phyloP scores from a whole-genome alignment of 1,139 yeast genomes.

The Scheffersomyces titani region DNA sequence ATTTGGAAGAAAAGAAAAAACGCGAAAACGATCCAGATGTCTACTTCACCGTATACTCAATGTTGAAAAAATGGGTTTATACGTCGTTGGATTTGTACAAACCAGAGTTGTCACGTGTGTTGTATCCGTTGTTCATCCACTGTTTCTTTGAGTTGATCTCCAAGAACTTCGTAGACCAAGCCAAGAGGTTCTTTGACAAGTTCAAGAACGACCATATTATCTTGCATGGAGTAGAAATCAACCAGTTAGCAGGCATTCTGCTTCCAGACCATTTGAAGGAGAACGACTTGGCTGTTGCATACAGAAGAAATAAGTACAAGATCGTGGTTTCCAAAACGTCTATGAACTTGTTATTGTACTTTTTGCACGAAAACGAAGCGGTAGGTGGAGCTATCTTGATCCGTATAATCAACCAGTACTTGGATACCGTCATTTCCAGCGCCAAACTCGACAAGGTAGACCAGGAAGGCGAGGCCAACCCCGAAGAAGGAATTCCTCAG shows the following conservation, averaged over 20 bases:
- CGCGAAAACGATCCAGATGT: slow-evolving; percentile 63
- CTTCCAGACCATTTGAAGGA: slow-evolving; percentile 80
- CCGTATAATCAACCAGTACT: slow-evolving; percentile 80
- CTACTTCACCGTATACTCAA: slow-evolving; percentile 74
- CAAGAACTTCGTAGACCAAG: slow-evolving; percentile 59
- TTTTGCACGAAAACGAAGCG: slow-evolving; percentile 88
- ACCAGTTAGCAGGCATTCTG: slow-evolving; percentile 69
- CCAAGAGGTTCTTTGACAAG: slow-evolving; percentile 74
- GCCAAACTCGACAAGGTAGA: slow-evolving; percentile 44
- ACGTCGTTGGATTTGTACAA: slow-evolving; percentile 88
- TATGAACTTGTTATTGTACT: slow-evolving; percentile 78
- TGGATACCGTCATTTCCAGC: slow-evolving; percentile 63
- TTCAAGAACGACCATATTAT: slow-evolving; percentile 74
- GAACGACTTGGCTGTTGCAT: slow-evolving; percentile 78
- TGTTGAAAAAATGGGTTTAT: slow-evolving; percentile 87
- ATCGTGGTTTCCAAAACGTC: slow-evolving; percentile 82
- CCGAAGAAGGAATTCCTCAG: slow-evolving; percentile 67
- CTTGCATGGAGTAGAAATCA: slow-evolving; percentile 77
- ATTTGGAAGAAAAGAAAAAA: slow-evolving; percentile 39
- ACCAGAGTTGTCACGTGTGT: slow-evolving; percentile 79
- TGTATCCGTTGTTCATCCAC: slow-evolving; percentile 91
- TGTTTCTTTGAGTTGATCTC: slow-evolving; percentile 77
- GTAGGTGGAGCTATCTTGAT: slow-evolving; percentile 90
- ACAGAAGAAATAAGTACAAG: slow-evolving; percentile 70
- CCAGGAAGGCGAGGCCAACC: slow-evolving; percentile 50